These are phyloP conservation scores for Zygosaccharomyces pseudorouxii DNA, from an alignment of 805 yeast species.

Conservation along the genomic window DNA sequence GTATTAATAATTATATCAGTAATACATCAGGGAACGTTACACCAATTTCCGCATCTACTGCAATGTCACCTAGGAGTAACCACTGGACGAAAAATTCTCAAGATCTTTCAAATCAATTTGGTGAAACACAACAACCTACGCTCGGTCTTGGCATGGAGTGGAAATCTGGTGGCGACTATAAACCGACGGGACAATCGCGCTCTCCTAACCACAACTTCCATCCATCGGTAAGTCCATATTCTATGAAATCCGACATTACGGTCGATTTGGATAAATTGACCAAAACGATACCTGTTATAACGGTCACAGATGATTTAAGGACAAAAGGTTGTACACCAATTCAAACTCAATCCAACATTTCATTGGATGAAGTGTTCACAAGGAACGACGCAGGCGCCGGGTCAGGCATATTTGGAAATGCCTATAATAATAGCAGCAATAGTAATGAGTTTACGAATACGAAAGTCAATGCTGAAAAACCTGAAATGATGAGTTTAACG, in stretches of 20 bases:
- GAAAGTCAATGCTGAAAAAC: conserved; percentile 10
- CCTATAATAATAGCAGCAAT: neutral
- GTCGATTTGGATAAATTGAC: conserved; percentile 23
- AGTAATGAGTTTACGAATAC: conserved; percentile 1
- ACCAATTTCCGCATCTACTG: conserved; percentile 14
- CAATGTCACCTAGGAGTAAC: conserved; percentile 7
- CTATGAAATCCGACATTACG: conserved; percentile 11
- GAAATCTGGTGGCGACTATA: neutral
- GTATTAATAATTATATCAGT: neutral
- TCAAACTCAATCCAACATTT: conserved; percentile 24
- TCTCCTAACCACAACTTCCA: neutral
- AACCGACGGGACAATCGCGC: neutral
- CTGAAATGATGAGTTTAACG: conserved; percentile 21
- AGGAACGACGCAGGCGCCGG: conserved; percentile 10
- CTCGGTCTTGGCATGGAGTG: conserved; percentile 3
- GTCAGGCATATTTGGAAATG: conserved; percentile 6
- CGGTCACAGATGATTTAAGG: conserved; percentile 23
- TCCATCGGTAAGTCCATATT: neutral
- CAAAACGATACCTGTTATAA: conserved; percentile 23
- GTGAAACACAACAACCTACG: neutral
- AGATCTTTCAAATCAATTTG: neutral
- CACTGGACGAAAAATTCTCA: neutral
- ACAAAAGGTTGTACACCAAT: conserved; percentile 17
- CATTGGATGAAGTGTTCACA: conserved; percentile 17
- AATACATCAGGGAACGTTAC: conserved; percentile 8